A percentile compares a stretch with the other conserved stretches of the same genome.
Evolutionary conservation across 441 rosid genomes (phyloP).

Genomic region (Adansonia rubrostipa): DNA sequence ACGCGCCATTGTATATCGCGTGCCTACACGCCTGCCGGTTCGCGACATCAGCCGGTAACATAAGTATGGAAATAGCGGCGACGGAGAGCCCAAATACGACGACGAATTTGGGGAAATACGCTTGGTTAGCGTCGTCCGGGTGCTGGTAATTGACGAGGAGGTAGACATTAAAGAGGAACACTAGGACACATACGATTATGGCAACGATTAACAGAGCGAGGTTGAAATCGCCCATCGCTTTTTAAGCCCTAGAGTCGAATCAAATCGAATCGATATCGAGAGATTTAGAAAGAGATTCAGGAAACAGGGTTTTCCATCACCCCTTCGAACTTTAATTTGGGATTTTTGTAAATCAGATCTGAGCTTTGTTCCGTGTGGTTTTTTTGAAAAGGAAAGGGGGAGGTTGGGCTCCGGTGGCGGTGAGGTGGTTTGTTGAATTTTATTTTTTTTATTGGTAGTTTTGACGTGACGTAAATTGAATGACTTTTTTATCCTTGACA

Average conservation of each 20-base stretch:
- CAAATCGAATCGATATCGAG: slow-evolving; percentile 34
- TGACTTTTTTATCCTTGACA: slow-evolving; percentile 20
- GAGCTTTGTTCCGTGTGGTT: slow-evolving; percentile 1
- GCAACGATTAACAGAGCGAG: slow-evolving; percentile 96
- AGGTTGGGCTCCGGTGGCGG: slow-evolving; percentile 38
- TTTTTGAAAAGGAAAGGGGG: slow-evolving; percentile 16
- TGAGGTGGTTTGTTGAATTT: slow-evolving; percentile 38
- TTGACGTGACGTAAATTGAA: not conserved
- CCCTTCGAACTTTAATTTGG: not conserved
- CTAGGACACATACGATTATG: slow-evolving; percentile 76
- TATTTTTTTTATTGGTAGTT: not conserved
- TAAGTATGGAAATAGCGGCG: slow-evolving; percentile 87
- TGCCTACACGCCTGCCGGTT: slow-evolving; percentile 92
- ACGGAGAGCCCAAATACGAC: slow-evolving; percentile 92
- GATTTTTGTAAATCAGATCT: slow-evolving; percentile 46
- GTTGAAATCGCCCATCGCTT: slow-evolving; percentile 89
- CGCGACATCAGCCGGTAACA: slow-evolving; percentile 97
- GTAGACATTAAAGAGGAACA: slow-evolving; percentile 83
- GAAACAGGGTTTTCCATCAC: slow-evolving; percentile 39
- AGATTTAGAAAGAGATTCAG: slow-evolving; percentile 15
- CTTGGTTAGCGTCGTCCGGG: slow-evolving; percentile 97
- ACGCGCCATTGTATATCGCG: slow-evolving; percentile 90
- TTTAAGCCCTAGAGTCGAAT: slow-evolving; percentile 33
- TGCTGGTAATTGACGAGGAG: slow-evolving; percentile 98
- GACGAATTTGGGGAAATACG: slow-evolving; percentile 92